Evolutionary conservation across 2,329 filamentous ascomycete species (phyloP).

Genomic region (Lachnellula subtilissima): DNA sequence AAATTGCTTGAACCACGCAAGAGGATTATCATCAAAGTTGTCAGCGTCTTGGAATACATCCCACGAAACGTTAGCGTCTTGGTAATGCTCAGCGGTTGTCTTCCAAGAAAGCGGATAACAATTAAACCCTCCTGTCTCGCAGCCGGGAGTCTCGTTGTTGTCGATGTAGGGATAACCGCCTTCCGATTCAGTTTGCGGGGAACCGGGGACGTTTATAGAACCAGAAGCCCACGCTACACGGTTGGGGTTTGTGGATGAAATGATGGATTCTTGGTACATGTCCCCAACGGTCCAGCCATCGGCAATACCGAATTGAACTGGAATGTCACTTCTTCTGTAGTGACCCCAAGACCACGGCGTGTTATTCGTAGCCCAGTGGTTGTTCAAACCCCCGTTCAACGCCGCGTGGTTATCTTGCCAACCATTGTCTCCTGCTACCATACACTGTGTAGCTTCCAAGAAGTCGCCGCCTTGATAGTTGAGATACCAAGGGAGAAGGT

Average conservation of each 20-base stretch:
- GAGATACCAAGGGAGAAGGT: conserved; percentile 49
- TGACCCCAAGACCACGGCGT: conserved; percentile 50
- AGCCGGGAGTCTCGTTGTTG: conserved; percentile 44
- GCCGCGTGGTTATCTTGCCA: conserved; percentile 49
- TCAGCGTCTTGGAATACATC: conserved; percentile 42
- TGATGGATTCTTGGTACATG: conserved; percentile 41
- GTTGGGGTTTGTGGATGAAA: conserved; percentile 42
- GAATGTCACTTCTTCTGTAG: conserved; percentile 47
- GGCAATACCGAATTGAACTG: conserved; percentile 49
- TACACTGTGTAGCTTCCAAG: conserved; percentile 49
- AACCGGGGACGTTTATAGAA: conserved; percentile 41
- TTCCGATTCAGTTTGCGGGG: conserved; percentile 36
- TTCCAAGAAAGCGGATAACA: conserved; percentile 46
- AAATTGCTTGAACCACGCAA: conserved; percentile 42
- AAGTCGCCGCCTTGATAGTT: conserved; percentile 50
- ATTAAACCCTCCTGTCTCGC: conserved; percentile 36
- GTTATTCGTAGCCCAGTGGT: conserved; percentile 50
- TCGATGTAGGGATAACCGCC: conserved; percentile 40
- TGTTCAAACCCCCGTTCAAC: conserved; percentile 46
- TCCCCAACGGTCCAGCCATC: conserved; percentile 49
- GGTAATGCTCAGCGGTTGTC: conserved; percentile 39
- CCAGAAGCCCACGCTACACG: conserved; percentile 42
- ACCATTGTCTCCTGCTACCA: conserved; percentile 46
- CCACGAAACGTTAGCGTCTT: conserved; percentile 41
- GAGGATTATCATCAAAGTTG: conserved; percentile 46